Conservation (phyloP, 78 protist species). For the Reticulomyxa filosa region DNA sequence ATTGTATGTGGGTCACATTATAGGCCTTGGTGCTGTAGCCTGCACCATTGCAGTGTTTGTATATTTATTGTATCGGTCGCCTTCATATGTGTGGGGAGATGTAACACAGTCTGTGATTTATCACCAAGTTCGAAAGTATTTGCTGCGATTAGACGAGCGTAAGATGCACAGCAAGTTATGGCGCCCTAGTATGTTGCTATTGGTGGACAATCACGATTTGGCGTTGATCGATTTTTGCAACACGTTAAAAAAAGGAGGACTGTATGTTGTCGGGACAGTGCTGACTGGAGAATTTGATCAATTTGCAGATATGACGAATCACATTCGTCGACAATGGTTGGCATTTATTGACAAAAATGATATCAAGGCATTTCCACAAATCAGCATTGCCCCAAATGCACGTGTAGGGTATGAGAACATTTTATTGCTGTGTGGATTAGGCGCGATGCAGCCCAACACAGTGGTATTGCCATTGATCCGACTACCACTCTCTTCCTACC, state of each 20-base stretch:
- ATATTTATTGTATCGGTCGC: neutral
- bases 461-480: conserved; percentile 10
- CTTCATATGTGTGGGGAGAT: neutral
- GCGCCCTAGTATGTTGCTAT: conserved; percentile 8
- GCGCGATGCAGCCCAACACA: conserved; percentile 42
- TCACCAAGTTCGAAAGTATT: neutral
- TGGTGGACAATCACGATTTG: neutral
- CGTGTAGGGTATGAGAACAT: conserved; percentile 8
- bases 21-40: too few relatives aligned
- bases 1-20: too few relatives aligned
- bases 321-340: too few relatives aligned
- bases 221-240: conserved; percentile 21
- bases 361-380: conserved; percentile 21
- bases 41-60: neutral
- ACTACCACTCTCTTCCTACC: too few relatives aligned
- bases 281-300: too few relatives aligned
- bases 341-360: neutral
- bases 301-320: too few relatives aligned
- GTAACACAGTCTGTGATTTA: neutral
- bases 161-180: neutral
- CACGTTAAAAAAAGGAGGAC: conserved; percentile 44
- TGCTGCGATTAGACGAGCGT: neutral
- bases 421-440: conserved; percentile 19
- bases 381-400: neutral
- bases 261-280: too few relatives aligned